Percentiles rank a stretch among this genome's conserved stretches.
phyloP scores from a whole-genome alignment of 2,329 filamentous ascomycete genomes.

The Apiospora arundinis region DNA sequence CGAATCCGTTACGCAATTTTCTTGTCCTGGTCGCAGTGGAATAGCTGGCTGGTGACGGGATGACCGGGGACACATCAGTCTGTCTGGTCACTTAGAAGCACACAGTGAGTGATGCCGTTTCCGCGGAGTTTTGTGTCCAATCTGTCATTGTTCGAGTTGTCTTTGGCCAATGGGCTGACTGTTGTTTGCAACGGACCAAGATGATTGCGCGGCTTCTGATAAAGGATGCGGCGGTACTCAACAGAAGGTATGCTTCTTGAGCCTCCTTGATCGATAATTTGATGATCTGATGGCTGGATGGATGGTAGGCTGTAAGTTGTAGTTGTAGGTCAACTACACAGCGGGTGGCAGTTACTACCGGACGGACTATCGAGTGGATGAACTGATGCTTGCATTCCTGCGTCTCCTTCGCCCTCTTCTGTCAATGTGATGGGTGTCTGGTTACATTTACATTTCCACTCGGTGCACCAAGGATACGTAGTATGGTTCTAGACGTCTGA shows the following conservation, averaged over 20 bases:
- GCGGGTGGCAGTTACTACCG: neutral
- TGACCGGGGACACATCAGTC: neutral
- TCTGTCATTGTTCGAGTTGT: too few relatives aligned
- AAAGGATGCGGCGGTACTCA: neutral
- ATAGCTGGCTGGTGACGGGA: neutral
- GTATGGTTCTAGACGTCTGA: neutral
- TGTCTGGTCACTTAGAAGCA: neutral
- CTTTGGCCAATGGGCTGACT: too few relatives aligned
- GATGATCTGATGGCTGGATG: neutral
- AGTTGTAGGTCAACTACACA: neutral
- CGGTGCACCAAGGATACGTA: too few relatives aligned
- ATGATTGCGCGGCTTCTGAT: neutral
- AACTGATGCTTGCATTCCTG: neutral
- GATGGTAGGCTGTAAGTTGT: too few relatives aligned
- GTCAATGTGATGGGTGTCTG: neutral
- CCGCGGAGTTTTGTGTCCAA: too few relatives aligned
- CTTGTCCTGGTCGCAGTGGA: too few relatives aligned
- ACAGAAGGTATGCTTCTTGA: neutral
- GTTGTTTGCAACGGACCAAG: neutral
- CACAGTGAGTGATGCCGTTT: neutral
- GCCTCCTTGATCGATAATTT: neutral
- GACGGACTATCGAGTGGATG: neutral
- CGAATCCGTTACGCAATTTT: too few relatives aligned
- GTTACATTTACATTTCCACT: slow-evolving; percentile 2
- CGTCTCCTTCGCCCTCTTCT: neutral